Evolutionary conservation across 768 basidiomycete species (phyloP).

Genomic region (Wakefieldia striispora): DNA sequence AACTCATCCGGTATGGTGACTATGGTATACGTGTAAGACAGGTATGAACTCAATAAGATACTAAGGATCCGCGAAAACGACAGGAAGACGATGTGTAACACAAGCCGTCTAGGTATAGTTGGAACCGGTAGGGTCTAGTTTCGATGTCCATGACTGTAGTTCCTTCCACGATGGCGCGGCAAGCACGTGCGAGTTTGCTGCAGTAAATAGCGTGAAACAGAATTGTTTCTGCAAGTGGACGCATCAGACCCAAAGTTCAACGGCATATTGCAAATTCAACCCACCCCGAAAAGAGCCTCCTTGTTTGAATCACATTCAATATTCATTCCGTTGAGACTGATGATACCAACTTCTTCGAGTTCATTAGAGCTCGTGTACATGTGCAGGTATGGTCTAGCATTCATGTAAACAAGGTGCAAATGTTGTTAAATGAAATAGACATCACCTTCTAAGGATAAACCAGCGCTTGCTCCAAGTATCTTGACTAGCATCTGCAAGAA

Average conservation of each 20-base stretch:
- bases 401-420: conserved; percentile 2
- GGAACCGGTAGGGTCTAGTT: conserved; percentile 79
- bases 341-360: conserved; percentile 75
- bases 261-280: conserved; percentile 23
- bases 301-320: conserved; percentile 86
- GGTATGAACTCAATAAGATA: conserved; percentile 21
- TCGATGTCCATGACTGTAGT: conserved; percentile 78
- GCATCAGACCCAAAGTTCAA: conserved; percentile 1
- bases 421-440: neutral
- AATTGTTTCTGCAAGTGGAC: conserved; percentile 60
- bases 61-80: conserved; percentile 2
- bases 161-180: conserved; percentile 82
- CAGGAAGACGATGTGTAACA: neutral
- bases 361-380: conserved; percentile 85
- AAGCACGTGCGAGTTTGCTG: conserved; percentile 88
- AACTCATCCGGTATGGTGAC: conserved; percentile 12
- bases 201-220: conserved; percentile 88
- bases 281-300: conserved; percentile 81
- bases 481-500: conserved; percentile 77
- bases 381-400: conserved; percentile 79
- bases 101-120: conserved; percentile 37
- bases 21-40: conserved; percentile 30
- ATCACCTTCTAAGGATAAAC: conserved; percentile 84
- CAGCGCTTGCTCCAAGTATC: conserved; percentile 81
- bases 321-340: conserved; percentile 82